Percentiles rank a stretch among this genome's conserved stretches.
These are phyloP conservation scores for Canavalia ensiformis DNA, from an alignment of 306 rosid genomes.

Conservation along the genomic window DNA sequence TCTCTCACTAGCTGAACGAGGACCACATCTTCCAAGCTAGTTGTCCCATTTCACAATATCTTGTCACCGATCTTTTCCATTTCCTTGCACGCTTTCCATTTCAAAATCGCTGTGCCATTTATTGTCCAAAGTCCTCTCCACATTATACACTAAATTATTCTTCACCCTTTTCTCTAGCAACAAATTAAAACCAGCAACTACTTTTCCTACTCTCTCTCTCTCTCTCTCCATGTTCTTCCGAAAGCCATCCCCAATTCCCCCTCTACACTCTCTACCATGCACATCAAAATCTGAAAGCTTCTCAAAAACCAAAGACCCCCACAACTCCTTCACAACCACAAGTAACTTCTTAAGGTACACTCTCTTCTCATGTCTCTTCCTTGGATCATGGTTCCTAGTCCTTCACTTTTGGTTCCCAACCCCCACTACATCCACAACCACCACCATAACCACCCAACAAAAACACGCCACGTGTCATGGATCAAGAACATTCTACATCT, in stretches of 20 bases:
- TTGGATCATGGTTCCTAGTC: conserved; percentile 59
- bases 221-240: conserved; percentile 58
- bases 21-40: too few relatives aligned
- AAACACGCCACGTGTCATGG: conserved; percentile 53
- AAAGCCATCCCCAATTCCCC: conserved; percentile 56
- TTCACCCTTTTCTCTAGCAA: background rate
- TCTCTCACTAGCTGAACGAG: too few relatives aligned
- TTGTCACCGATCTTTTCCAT: too few relatives aligned
- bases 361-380: conserved; percentile 51
- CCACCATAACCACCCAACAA: background rate
- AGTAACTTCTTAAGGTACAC: conserved; percentile 27
- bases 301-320: conserved; percentile 54
- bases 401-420: conserved; percentile 50
- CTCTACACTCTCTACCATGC: conserved; percentile 42
- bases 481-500: conserved; percentile 58
- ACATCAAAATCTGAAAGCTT: conserved; percentile 43
- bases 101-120: too few relatives aligned
- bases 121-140: background rate
- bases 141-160: too few relatives aligned
- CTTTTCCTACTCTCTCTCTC: background rate
- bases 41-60: too few relatives aligned
- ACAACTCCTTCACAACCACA: background rate
- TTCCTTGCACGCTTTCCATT: too few relatives aligned
- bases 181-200: background rate
- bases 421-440: background rate